Conservation (phyloP, 2,329 filamentous ascomycete species). For the Boeremia exigua region DNA sequence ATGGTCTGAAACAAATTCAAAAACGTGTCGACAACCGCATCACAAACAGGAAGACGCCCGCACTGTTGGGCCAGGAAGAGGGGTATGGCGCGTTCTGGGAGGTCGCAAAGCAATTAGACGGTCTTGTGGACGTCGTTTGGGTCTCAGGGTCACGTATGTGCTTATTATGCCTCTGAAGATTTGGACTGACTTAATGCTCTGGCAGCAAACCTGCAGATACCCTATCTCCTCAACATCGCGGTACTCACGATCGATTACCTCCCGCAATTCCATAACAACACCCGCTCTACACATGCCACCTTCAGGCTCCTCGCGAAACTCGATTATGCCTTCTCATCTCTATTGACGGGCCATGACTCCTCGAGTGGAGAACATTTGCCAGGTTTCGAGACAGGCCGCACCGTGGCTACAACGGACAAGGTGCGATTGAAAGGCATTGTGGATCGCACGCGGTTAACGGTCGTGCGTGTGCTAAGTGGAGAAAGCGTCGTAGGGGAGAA, state of each 20-base stretch:
- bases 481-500: conserved; percentile 53
- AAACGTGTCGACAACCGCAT: conserved; percentile 39
- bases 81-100: conserved; percentile 71
- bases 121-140: conserved; percentile 82
- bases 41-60: conserved; percentile 57
- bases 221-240: conserved; percentile 81
- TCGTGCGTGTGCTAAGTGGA: conserved; percentile 71
- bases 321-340: conserved; percentile 80
- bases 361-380: conserved; percentile 70
- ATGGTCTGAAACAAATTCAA: conserved; percentile 49
- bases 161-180: background rate
- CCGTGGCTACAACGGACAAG: conserved; percentile 83
- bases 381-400: conserved; percentile 68
- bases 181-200: conserved; percentile 1
- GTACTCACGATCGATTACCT: conserved; percentile 75
- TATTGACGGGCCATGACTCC: conserved; percentile 72
- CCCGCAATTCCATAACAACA: conserved; percentile 71
- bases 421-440: conserved; percentile 84
- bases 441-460: conserved; percentile 73
- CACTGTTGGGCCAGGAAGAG: conserved; percentile 42
- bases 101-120: conserved; percentile 75
- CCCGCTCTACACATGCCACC: conserved; percentile 67
- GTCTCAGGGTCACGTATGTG: conserved; percentile 81
- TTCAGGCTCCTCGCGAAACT: conserved; percentile 78
- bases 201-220: conserved; percentile 77